Evolutionary conservation across 2,329 filamentous ascomycete genomes (phyloP), one percentile per base, ranked within the genome.

Genomic region (Trichothecium sympodiale): DNA sequence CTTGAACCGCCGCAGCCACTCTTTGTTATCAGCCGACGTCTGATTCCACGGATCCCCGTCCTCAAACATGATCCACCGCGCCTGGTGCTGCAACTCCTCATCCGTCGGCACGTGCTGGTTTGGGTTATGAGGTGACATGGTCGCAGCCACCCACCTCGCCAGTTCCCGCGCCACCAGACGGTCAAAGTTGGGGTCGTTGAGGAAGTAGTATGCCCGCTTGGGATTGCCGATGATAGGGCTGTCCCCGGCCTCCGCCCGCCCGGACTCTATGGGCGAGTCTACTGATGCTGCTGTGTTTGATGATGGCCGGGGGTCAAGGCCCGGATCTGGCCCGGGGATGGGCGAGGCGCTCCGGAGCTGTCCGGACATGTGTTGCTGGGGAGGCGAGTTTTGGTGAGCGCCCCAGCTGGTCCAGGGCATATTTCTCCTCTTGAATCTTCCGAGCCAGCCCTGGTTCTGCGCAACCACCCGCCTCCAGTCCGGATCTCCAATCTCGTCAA

Each of bases 1-100:
- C 46, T 75, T 75, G 51, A 76, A 75, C 25, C 69, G 62, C 23
- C 62, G 58, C 3, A 76, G 51, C 71, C 71, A 75, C 44, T 74
- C 69, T 1, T 56, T 59, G 37, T 74, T 73, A 43, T 75, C 71
- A 4, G 71, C 71, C 0, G 67, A 62, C 0, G 71, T 75, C 43
- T 70, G 65, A 43, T 75, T 74, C 64, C 69, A 73, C 3, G 68
- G 67, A 41, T 75, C 71, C 35, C 74, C 71, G 34, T 50, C 49
- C 15, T 53, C 52, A 4, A 46, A 49, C 23, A 51, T 36, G 17
- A 60, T 56, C 37, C 48, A 50, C 2, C 52, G 46, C 2, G 56
- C 57, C 38, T 60, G 51, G 6, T 46, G 41, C 15, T 56, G 44
- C 1, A 62, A 38, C 25, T 61, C 56, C 5, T 52, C 51, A 14